phyloP scores from a whole-genome alignment of 768 basidiomycete species.

The Kwoniella europaea region DNA sequence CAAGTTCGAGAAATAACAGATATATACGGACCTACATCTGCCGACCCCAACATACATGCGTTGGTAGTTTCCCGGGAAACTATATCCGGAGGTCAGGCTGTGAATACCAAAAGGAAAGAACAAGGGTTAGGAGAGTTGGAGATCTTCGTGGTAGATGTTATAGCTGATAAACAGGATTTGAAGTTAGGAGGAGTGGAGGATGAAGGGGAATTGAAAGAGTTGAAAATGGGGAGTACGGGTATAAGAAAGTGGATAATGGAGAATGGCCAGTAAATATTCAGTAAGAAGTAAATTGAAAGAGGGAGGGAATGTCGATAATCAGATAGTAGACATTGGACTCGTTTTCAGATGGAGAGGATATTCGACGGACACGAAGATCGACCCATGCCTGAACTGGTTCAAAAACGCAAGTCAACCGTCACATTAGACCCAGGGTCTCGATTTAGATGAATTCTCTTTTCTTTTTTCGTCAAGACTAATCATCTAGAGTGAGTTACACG shows the following conservation, averaged over 20 bases:
- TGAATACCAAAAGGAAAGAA: constrained; percentile 63
- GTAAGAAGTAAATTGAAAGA: neutral
- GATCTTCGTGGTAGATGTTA: constrained; percentile 85
- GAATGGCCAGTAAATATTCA: neutral
- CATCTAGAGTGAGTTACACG: too few relatives aligned
- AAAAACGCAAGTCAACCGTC: too few relatives aligned
- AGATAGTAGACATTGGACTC: too few relatives aligned
- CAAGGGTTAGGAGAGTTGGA: constrained; percentile 67
- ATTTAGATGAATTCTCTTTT: too few relatives aligned
- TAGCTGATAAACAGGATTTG: constrained; percentile 55
- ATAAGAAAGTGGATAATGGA: constrained; percentile 83
- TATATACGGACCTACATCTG: constrained; percentile 87
- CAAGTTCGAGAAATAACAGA: constrained; percentile 74
- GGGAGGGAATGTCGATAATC: too few relatives aligned
- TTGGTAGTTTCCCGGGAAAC: constrained; percentile 93
- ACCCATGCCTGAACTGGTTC: too few relatives aligned
- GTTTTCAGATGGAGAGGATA: too few relatives aligned
- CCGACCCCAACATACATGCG: constrained; percentile 85
- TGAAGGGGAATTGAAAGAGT: constrained; percentile 69
- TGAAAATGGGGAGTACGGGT: constrained; percentile 93
- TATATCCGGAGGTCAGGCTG: constrained; percentile 63
- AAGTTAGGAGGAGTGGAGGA: constrained; percentile 65
- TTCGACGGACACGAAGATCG: too few relatives aligned
- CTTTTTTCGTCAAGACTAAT: too few relatives aligned
- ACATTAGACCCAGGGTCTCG: too few relatives aligned